Evolutionary conservation across 2,329 filamentous ascomycete genomes (phyloP).

Genomic region (Talaromyces sp.): DNA sequence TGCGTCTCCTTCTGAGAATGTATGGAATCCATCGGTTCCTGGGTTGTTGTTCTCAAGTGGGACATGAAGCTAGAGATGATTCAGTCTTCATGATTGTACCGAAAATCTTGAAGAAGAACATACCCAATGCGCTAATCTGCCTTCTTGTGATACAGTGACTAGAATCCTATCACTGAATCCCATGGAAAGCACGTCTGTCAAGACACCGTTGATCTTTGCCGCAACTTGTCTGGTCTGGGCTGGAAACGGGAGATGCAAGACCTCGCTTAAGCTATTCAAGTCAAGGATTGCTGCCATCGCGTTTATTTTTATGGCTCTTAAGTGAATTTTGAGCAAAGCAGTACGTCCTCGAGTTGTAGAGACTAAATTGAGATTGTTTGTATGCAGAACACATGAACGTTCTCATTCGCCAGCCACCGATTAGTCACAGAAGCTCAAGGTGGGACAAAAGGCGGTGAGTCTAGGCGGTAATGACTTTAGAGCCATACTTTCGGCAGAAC

Average conservation of each 20-base stretch:
- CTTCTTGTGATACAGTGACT: constrained; percentile 81
- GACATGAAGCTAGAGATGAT: constrained; percentile 28
- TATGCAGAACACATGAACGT: neutral
- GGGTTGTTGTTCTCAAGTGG: constrained; percentile 34
- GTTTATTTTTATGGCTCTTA: neutral
- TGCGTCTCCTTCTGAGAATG: constrained; percentile 35
- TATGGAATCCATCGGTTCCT: constrained; percentile 37
- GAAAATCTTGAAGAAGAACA: constrained; percentile 22
- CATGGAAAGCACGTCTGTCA: constrained; percentile 68
- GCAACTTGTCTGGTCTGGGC: constrained; percentile 58
- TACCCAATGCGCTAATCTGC: constrained; percentile 89
- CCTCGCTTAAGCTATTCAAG: constrained; percentile 38
- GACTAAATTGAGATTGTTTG: neutral
- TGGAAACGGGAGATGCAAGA: constrained; percentile 59
- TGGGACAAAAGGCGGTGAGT: constrained; percentile 18
- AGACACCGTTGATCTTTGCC: constrained; percentile 62
- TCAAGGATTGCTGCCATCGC: constrained; percentile 28
- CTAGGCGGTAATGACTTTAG: constrained; percentile 23
- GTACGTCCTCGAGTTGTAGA: neutral
- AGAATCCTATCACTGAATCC: constrained; percentile 88
- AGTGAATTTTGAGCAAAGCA: neutral
- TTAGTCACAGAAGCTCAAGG: neutral
- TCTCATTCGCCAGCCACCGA: constrained; percentile 2
- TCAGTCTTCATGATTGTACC: constrained; percentile 5
- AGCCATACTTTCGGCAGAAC: constrained; percentile 25